Conservation (phyloP, 371 early-diverging fungal species). For the Choanephora cucurbitarum region DNA sequence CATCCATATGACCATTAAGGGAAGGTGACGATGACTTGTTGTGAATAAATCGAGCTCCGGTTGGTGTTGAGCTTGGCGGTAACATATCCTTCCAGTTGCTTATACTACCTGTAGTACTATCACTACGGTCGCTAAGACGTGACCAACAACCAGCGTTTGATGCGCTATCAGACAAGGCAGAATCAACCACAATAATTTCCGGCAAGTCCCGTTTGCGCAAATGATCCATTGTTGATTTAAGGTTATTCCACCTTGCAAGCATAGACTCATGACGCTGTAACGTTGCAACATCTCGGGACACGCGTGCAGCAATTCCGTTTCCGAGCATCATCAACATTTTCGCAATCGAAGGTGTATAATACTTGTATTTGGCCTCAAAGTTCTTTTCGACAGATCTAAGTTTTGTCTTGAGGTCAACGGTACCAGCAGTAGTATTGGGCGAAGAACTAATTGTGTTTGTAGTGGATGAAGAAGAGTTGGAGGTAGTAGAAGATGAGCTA, state of each 20-base stretch:
- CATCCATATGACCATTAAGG: neutral
- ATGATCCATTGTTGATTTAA: constrained; percentile 55
- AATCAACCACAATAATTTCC: constrained; percentile 33
- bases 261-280: constrained; percentile 52
- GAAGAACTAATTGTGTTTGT: constrained; percentile 3
- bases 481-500: constrained; percentile 10
- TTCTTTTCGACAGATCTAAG: constrained; percentile 57
- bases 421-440: neutral
- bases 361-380: constrained; percentile 65
- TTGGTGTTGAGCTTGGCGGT: neutral
- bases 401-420: constrained; percentile 27
- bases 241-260: constrained; percentile 53
- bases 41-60: constrained; percentile 1
- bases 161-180: constrained; percentile 23
- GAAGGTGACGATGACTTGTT: constrained; percentile 11
- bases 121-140: constrained; percentile 38
- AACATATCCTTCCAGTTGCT: constrained; percentile 8
- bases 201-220: constrained; percentile 55
- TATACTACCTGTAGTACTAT: constrained; percentile 16
- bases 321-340: constrained; percentile 64
- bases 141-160: constrained; percentile 36
- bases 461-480: constrained; percentile 11
- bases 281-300: constrained; percentile 42
- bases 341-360: constrained; percentile 60
- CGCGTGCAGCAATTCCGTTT: constrained; percentile 56